Evolutionary conservation across 2,329 filamentous ascomycete genomes (phyloP), one percentile per base, ranked within the genome.

Genomic region (Venturia carpophila): DNA sequence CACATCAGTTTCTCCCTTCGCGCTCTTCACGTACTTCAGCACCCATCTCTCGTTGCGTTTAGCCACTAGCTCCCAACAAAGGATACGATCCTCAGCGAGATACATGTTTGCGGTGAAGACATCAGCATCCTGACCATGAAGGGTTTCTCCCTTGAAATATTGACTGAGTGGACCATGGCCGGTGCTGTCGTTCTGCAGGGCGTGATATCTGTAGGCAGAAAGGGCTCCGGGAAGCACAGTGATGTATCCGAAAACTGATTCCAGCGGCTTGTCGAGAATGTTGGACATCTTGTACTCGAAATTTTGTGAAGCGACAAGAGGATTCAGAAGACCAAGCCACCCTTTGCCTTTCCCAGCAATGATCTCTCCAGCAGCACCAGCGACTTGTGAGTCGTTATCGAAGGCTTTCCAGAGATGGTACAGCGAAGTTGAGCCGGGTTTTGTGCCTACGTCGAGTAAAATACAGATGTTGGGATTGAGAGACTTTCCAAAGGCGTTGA

Each of bases 241-340:
- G 70, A 99, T 99, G 74, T 97, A 99, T 1, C 94, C 94, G 75
- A 99, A 99, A 0, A 96, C 93, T 0, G 91, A 96, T 75, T 99
- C 94, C 1, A 99, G 80, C 0, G 94, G 94, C 76, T 99, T 99
- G 75, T 99, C 94, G 34, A 99, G 82, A 71, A 99, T 99, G 71
- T 99, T 99, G 49, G 92, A 96, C 91, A 99, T 97, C 77, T 99
- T 99, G 81, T 99, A 99, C 79, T 99, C 94, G 70, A 99, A 99
- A 75, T 99, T 99, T 72, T 99, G 94, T 58, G 92, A 96, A 0
- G 94, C 94, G 19, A 99, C 93, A 6, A 99, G 82, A 0, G 94
- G 94, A 71, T 99, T 99, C 58, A 99, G 80, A 19, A 99, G 82
- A 68, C 93, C 91, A 5, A 86, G 80, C 73, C 91, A 92, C 30